Base-by-base conservation (phyloP, 177 flowering plant genomes). In the Vitis hybrid region DNA sequence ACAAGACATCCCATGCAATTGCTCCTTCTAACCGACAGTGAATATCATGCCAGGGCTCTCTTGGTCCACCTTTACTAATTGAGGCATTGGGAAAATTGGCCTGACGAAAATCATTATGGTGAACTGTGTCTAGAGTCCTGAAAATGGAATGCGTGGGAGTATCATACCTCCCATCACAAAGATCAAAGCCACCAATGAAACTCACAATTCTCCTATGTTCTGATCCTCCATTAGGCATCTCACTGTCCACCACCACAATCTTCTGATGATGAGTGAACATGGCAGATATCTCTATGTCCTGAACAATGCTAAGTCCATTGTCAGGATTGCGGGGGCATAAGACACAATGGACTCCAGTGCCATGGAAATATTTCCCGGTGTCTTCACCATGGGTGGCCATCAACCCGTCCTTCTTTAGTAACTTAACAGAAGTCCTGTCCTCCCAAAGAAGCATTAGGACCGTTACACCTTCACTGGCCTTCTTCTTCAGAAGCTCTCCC, bases 21-120 rank as follows among this genome's bases (percentile, higher is more conserved):
- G 83, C 85, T 8, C 89, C 89, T 74, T 86, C 89, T 11, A 86
- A 65, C 60, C 65, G 55, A 68, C 75, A 80, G 65, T 86, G 89
- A 11, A 84, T 79, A 66, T 86, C 89, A 66, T 86, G 89, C 89
- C 89, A 84, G 2, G 89, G 89, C 80, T 86, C 87, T 64, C 89
- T 79, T 2, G 87, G 89, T 3, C 89, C 89, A 60, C 87, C 87
- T 62, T 82, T 86, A 7, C 66, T 60, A 50, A 84, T 84, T 3
- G 84, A 69, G 45, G 83, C 78, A 49, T 81, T 84, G 12, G 72
- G 5, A 52, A 77, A 82, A 62, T 82, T 82, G 50, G 86, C 86
- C 71, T 86, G 89, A 62, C 84, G 83, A 64, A 86, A 86, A 79
- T 86, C 89, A 67, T 75, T 77, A 67, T 74, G 84, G 55, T 86